A percentile compares a stretch with the other conserved stretches of the same genome.
These are phyloP conservation scores for Marsdenia floribunda DNA, from an alignment of 257 asterid species.

Conservation along the genomic window DNA sequence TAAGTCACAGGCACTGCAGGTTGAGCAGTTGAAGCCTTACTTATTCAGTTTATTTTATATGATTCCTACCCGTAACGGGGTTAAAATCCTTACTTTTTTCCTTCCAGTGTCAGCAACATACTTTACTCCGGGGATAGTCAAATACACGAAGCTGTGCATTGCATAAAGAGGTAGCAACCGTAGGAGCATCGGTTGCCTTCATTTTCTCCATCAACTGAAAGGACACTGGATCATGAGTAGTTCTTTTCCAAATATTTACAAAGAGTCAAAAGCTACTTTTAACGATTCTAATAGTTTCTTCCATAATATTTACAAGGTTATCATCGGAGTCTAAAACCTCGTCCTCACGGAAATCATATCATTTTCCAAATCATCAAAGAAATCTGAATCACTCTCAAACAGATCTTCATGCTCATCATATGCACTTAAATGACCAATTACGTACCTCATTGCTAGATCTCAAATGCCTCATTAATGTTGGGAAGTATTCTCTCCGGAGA, in stretches of 20 bases:
- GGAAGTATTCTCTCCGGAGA: slow-evolving; percentile 30
- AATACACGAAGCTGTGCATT: slow-evolving; percentile 94
- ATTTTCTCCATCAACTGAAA: slow-evolving; percentile 20
- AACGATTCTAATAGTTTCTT: slow-evolving; percentile 49
- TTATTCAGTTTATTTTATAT: too few relatives aligned
- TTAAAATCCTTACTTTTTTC: too few relatives aligned
- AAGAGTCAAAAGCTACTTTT: slow-evolving; percentile 75
- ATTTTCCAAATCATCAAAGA: slow-evolving; percentile 54
- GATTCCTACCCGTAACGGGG: too few relatives aligned
- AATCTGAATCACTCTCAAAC: too few relatives aligned
- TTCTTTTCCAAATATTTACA: slow-evolving; percentile 44
- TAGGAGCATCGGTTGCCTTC: slow-evolving; percentile 24
- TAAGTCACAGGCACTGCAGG: too few relatives aligned
- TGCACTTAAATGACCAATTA: too few relatives aligned
- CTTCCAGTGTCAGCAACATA: too few relatives aligned
- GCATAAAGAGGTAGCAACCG: slow-evolving; percentile 78
- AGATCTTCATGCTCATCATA: too few relatives aligned
- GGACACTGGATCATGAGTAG: slow-evolving; percentile 21
- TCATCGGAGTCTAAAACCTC: slow-evolving; percentile 40
- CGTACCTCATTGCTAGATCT: slow-evolving; percentile 46
- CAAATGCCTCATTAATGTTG: slow-evolving; percentile 72
- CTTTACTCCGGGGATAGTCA: too few relatives aligned
- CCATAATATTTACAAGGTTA: slow-evolving; percentile 33
- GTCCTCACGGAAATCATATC: slow-evolving; percentile 51
- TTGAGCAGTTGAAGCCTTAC: too few relatives aligned